A percentile compares a stretch with the other conserved stretches of the same genome.
phyloP scores from a whole-genome alignment of 257 asterid genomes.

The Jaltomata sinuosa region DNA sequence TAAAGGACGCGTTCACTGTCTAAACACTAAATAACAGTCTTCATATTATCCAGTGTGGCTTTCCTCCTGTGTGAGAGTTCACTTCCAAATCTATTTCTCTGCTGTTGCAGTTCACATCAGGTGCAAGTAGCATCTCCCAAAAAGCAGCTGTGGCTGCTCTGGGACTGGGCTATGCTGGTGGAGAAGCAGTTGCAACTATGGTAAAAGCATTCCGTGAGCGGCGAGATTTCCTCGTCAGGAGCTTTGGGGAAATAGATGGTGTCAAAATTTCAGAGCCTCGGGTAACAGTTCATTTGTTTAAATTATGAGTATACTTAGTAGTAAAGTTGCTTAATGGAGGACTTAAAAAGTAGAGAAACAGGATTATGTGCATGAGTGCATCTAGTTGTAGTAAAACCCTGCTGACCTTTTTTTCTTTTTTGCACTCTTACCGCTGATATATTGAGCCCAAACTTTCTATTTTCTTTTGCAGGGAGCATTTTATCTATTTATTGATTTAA shows the following conservation, averaged over 20 bases:
- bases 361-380: neutral
- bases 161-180: conserved; percentile 95
- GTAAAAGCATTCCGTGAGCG: conserved; percentile 87
- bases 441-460: neutral
- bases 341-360: neutral
- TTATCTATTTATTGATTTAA: conserved; percentile 87
- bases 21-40: neutral
- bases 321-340: neutral
- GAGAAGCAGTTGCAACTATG: conserved; percentile 74
- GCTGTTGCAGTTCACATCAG: conserved; percentile 68
- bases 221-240: conserved; percentile 71
- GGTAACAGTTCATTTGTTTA: conserved; percentile 27
- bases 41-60: neutral
- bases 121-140: conserved; percentile 95
- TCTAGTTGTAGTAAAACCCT: neutral
- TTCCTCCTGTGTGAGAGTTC: neutral
- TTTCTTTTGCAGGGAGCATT: conserved; percentile 71
- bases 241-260: conserved; percentile 68
- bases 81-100: neutral
- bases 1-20: neutral
- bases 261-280: conserved; percentile 84
- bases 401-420: neutral
- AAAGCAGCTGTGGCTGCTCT: conserved; percentile 89
- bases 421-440: neutral
- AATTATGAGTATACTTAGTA: neutral